Percentiles rank a stretch among this genome's conserved stretches.
phyloP scores from a whole-genome alignment of 441 rosid species.

The Euphorbia corollata region DNA sequence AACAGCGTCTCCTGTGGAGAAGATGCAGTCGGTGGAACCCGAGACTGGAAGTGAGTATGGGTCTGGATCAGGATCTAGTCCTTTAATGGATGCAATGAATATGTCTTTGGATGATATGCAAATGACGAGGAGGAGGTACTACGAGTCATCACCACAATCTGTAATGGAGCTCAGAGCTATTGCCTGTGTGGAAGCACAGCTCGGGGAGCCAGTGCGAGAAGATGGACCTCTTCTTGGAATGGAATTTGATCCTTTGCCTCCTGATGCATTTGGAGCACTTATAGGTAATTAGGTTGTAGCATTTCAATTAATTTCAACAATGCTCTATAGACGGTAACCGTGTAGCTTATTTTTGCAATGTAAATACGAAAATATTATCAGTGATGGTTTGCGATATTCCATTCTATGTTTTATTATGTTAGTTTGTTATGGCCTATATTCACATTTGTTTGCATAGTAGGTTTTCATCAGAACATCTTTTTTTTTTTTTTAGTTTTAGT shows the following conservation, averaged over 20 bases:
- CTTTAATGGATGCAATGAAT: slow-evolving; percentile 50
- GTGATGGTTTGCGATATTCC: background rate
- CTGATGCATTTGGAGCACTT: slow-evolving; percentile 86
- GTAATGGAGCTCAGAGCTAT: slow-evolving; percentile 72
- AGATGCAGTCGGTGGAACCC: slow-evolving; percentile 28
- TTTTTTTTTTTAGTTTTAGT: background rate
- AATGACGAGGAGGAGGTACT: slow-evolving; percentile 33
- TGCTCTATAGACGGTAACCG: background rate
- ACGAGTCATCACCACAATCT: slow-evolving; percentile 55
- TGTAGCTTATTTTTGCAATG: background rate
- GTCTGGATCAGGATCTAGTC: slow-evolving; percentile 60
- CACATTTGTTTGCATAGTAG: background rate
- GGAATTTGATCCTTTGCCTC: slow-evolving; percentile 97
- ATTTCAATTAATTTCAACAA: slow-evolving; percentile 5
- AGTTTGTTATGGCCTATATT: background rate
- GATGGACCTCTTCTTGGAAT: slow-evolving; percentile 94
- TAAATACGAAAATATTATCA: too few species aligned
- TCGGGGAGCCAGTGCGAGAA: slow-evolving; percentile 89
- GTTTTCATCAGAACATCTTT: background rate
- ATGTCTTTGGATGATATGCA: slow-evolving; percentile 40
- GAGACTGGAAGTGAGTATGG: slow-evolving; percentile 53
- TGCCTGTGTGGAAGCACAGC: slow-evolving; percentile 84
- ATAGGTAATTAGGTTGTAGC: slow-evolving; percentile 67
- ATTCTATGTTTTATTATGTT: background rate
- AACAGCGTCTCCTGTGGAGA: slow-evolving; percentile 40